Base-by-base conservation (phyloP, 768 basidiomycete species). In the Leccinum barrowsii region DNA sequence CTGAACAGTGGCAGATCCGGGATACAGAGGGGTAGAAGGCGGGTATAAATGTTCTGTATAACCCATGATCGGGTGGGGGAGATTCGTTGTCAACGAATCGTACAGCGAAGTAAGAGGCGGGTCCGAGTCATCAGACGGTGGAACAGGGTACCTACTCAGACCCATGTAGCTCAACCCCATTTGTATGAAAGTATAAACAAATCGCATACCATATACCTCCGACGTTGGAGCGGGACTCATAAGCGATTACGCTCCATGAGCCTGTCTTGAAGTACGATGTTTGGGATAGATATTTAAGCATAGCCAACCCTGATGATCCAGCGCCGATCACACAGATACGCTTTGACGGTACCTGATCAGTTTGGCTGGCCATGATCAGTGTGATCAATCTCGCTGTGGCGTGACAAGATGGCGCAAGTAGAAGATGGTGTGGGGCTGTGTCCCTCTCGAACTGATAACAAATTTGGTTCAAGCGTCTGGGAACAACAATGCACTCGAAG, bases 41-140 rank as follows among this genome's bases (percentile, higher is more conserved):
- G 89, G 89, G 65, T 92, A 92, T 1, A 78, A 65, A 65, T 82
- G 84, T 49, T 79, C 80, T 1, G 79, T 74, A 63, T 78, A 92
- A 2, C 81, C 81, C 92, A 94, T 93, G 51, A 86, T 57, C 1
- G 87, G 87, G 62, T 92, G 88, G 0, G 92, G 89, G 5, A 94
- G 68, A 63, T 93, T 93, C 1, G 91, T 87, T n/a, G 86, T 87
- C 12, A 94, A 75, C 0, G 87, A 86, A 65, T 92, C 87, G 65
- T 94, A 94, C 11, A 91, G 66, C 2, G 92, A 84, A 1, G 89
- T 87, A 30, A 80, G 65, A 2, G 89, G 88, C 7, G 83, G 82
- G 37, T 82, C 46, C 22, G 46, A 47, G 21, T 47, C 46, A 13
- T 74, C 76, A 11, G 70, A 69, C 6, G 81, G 78, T 35, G 77